Percentiles rank a stretch among this genome's conserved stretches.
These are phyloP conservation scores for Pseudoturritis turrita DNA, from an alignment of 345 rosid species.

Conservation along the genomic window DNA sequence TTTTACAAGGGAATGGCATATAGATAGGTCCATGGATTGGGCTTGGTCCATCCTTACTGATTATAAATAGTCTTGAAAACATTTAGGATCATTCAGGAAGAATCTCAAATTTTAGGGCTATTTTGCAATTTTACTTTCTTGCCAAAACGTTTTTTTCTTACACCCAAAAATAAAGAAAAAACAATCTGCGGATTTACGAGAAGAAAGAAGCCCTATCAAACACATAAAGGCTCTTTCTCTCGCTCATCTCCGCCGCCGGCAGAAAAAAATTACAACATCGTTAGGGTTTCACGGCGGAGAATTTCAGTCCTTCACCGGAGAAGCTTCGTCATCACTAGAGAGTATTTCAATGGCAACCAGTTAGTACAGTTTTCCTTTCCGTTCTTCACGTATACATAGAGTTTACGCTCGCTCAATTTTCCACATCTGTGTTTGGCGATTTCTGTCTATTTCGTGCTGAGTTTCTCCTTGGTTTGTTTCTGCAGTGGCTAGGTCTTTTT, in stretches of 20 bases:
- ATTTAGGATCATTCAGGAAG: not conserved
- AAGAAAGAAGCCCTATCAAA: constrained; percentile 28
- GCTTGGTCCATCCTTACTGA: constrained; percentile 16
- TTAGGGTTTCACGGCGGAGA: constrained; percentile 25
- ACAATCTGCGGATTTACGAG: not conserved
- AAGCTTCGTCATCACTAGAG: not conserved
- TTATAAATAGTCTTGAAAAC: not conserved
- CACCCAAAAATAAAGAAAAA: not conserved
- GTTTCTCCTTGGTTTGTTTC: not conserved
- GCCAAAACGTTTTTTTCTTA: not conserved
- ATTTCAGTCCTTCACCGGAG: not conserved
- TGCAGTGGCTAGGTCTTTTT: constrained; percentile 65
- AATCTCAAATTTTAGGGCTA: not conserved
- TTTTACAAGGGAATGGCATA: not conserved
- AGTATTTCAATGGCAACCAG: constrained; percentile 31
- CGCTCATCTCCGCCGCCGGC: constrained; percentile 27
- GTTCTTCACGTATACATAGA: not conserved
- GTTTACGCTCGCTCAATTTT: not conserved
- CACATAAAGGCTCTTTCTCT: not conserved
- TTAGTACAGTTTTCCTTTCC: not conserved
- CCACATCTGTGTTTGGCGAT: not conserved
- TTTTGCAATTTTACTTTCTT: not conserved
- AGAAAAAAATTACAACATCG: not conserved
- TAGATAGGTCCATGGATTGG: constrained; percentile 11
- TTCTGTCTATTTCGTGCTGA: not conserved